These are phyloP conservation scores for Bretziella fagacearum DNA, from an alignment of 2,329 filamentous ascomycete species.

Conservation along the genomic window DNA sequence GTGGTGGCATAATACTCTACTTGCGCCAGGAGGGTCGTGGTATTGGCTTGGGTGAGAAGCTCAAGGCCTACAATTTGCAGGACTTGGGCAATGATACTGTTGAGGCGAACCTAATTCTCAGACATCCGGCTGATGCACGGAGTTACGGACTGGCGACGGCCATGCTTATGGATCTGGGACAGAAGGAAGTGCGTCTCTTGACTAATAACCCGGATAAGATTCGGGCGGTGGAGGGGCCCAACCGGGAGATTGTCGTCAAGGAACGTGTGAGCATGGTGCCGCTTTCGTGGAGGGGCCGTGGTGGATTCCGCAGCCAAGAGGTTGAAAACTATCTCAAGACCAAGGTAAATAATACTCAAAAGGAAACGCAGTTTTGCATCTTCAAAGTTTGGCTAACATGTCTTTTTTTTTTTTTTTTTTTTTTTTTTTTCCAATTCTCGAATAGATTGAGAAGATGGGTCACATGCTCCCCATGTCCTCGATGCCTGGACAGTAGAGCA, in stretches of 20 bases:
- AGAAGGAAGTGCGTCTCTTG: conserved; percentile 60
- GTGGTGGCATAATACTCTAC: conserved; percentile 86
- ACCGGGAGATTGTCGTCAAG: conserved; percentile 68
- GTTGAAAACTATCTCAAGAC: conserved; percentile 89
- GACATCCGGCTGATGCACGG: conserved; percentile 85
- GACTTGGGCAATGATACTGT: conserved; percentile 96
- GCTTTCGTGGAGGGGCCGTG: conserved; percentile 72
- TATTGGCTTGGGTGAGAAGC: conserved; percentile 84
- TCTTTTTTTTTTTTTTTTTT: no score
- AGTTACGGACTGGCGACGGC: conserved; percentile 95
- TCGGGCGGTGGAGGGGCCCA: conserved; percentile 78
- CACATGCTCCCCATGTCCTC: conserved; percentile 58
- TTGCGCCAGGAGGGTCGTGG: conserved; percentile 89
- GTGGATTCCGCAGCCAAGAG: conserved; percentile 72
- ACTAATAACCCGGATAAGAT: conserved; percentile 99
- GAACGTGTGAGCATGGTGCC: conserved; percentile 94
- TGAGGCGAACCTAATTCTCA: conserved; percentile 76
- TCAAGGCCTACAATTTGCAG: conserved; percentile 96
- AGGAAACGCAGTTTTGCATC: no score
- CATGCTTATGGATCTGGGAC: conserved; percentile 74
- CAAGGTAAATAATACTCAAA: conserved; percentile 49
- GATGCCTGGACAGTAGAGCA: no score
- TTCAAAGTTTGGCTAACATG: no score
- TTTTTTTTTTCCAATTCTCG: no score
- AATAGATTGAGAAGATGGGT: conserved; percentile 72